Evolutionary conservation across 1,139 yeast genomes (phyloP), one percentile per base, ranked within the genome.

Genomic region (Candida sanyaensis): DNA sequence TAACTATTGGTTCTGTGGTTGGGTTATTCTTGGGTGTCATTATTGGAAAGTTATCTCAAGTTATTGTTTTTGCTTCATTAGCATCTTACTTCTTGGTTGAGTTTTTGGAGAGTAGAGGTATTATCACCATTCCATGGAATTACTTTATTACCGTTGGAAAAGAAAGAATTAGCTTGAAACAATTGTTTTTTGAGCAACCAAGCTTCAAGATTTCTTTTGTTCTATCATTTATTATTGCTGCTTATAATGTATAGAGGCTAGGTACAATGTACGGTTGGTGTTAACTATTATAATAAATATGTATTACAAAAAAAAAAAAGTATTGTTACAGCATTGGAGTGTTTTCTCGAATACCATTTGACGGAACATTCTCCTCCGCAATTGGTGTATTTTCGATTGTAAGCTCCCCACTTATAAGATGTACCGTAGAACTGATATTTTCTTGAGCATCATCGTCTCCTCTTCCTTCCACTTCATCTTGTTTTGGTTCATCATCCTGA

Each of bases 1-100:
- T 86, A 57, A 78, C 90, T 12, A 66, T 84, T 50, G 93, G 93
- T 5, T 83, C 88, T 4, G 73, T 86, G 55, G 71, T 83, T 6
- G 93, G 93, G 0, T 67, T 85, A 49, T 72, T 82, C 42, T 57
- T 81, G 45, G 93, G 93, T 1, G 71, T 81, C 39, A 69, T 86
- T 24, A 74, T 80, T 21, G 91, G 92, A n/a, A 84, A 84, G 60
- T 69, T 86, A 50, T 78, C 86, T 49, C 74, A 82, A 30, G 74
- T 83, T 28, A 69, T 86, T 42, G 83, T 83, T 41, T 72, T 81
- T 37, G 58, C 83, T 44, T 64, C 83, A 1, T 71, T 84, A 36
- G 69, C 83, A 5, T 64, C 78, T 32, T 78, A 83, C 57, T 73
- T 78, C 48, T 66, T 81, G 28, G 50, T 80, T 12, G 87, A 83